Conservation (phyloP, 2,329 filamentous ascomycete species). For the Alternaria conjuncta region DNA sequence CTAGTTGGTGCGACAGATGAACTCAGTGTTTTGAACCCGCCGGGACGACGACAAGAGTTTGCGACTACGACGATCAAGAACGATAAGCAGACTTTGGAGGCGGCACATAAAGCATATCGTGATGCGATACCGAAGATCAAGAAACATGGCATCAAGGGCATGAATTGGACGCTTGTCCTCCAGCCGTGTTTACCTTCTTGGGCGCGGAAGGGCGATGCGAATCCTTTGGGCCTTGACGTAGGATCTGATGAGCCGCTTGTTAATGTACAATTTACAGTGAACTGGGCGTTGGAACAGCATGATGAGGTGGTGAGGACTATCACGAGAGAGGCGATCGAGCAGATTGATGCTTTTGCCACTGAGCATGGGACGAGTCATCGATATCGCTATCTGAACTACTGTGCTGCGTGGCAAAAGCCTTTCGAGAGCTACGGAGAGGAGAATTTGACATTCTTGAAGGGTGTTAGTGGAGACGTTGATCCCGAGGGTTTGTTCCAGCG, state of each 20-base stretch:
- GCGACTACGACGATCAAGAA: conserved; percentile 49
- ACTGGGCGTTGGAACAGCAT: conserved; percentile 37
- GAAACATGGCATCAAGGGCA: conserved; percentile 27
- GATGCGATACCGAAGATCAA: conserved; percentile 34
- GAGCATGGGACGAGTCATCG: conserved; percentile 20
- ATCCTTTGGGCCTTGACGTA: conserved; percentile 18
- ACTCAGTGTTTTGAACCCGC: conserved; percentile 27
- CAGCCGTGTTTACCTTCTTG: conserved; percentile 24
- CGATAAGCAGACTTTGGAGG: conserved; percentile 38
- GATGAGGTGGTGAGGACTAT: conserved; percentile 37
- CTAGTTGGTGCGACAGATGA: conserved; percentile 46
- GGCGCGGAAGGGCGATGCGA: conserved; percentile 20
- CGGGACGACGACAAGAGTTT: conserved; percentile 35
- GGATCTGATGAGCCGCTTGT: conserved; percentile 36
- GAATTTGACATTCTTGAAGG: conserved; percentile 32
- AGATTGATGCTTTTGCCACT: conserved; percentile 41
- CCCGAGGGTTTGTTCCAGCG: conserved; percentile 45
- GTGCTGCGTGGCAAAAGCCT: conserved; percentile 46
- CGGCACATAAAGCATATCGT: conserved; percentile 34
- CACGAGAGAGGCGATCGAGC: conserved; percentile 34
- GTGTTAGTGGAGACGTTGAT: conserved; percentile 45
- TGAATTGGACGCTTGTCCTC: conserved; percentile 43
- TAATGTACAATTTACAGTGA: conserved; percentile 43
- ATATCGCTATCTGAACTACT: conserved; percentile 46
- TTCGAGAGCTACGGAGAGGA: conserved; percentile 41